Evolutionary conservation across 345 rosid species (phyloP), one percentile per base, ranked within the genome.

Genomic region (Populus tremula): DNA sequence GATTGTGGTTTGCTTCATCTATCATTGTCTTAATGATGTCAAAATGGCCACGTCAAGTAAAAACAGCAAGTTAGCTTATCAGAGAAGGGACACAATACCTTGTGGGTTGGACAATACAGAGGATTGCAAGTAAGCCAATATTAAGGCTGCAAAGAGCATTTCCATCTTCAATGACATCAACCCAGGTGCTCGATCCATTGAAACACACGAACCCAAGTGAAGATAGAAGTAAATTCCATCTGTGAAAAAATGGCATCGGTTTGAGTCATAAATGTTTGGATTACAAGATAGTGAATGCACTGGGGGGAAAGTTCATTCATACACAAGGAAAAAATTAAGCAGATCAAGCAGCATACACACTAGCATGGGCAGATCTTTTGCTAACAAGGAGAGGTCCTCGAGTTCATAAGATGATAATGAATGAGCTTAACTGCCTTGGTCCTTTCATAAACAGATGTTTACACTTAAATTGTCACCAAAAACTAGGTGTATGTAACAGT

Each of bases 61-160:
- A 59, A 73, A 21, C 72, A 45, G 35, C 41, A 35, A 69, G 20
- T 33, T 59, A 65, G 69, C 69, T 14, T 65, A 35, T 27, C 41
- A 29, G 16, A 35, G 39, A 54, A 67, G 36, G 38, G 43, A 36
- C 35, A 63, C 36, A 12, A 17, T 87, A 95, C 99, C 99, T 95
- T 95, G 99, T 27, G 49, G 80, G 87, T 95, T 92, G 43, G 94
- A 88, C 25, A 79, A 75, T 31, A 81, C 94, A 76, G 80, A 77
- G 38, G 93, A 78, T 68, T 75, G 86, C 79, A 92, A 87, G 78
- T 81, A 86, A 74, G 87, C 75, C 77, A 93, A 80, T 29, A 87
- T 27, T 76, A 91, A 67, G 36, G 84, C 79, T 73, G 80, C 71
- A n/a, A 90, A 59, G 82, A 87, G 43, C 76, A 85, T 29, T 73